phyloP scores from a whole-genome alignment of 2,329 filamentous ascomycete species.

The Chrysoporthe austroafricana region DNA sequence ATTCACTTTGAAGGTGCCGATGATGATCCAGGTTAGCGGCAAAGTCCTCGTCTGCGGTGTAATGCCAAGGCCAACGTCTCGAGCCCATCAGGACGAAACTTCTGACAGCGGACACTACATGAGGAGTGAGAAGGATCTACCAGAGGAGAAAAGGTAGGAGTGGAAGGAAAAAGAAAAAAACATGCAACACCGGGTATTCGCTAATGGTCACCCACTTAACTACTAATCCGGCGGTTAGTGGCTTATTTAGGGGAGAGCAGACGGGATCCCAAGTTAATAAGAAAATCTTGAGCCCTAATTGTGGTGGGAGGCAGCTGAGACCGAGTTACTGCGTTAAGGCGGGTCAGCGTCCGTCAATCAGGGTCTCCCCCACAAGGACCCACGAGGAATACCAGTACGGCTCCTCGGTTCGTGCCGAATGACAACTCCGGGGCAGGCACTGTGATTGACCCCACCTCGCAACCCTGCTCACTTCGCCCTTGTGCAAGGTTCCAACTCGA shows the following conservation, averaged over 20 bases:
- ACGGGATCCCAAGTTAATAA: constrained; percentile 3
- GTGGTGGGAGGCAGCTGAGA: no score
- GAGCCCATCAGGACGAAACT: no score
- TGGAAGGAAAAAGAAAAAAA: constrained; percentile 1
- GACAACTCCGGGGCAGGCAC: constrained; percentile 16
- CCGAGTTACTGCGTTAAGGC: neutral
- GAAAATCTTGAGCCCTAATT: no score
- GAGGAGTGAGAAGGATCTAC: no score
- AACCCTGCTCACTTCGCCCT: neutral
- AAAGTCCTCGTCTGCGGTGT: no score
- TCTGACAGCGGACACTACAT: no score
- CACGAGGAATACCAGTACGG: neutral
- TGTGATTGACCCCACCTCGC: neutral
- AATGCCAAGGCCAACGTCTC: no score
- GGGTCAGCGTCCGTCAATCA: neutral
- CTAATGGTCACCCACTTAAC: constrained; percentile 8
- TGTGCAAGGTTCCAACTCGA: neutral
- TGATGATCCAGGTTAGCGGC: no score
- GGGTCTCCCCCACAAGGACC: neutral
- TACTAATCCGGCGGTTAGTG: constrained; percentile 8
- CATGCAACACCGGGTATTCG: constrained; percentile 3
- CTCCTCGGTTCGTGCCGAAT: constrained; percentile 24
- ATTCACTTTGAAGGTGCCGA: no score
- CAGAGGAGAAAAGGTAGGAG: neutral
- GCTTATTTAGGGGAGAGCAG: constrained; percentile 5